phyloP scores from a whole-genome alignment of 805 yeast genomes.

The Starmerella potacharoeniae region DNA sequence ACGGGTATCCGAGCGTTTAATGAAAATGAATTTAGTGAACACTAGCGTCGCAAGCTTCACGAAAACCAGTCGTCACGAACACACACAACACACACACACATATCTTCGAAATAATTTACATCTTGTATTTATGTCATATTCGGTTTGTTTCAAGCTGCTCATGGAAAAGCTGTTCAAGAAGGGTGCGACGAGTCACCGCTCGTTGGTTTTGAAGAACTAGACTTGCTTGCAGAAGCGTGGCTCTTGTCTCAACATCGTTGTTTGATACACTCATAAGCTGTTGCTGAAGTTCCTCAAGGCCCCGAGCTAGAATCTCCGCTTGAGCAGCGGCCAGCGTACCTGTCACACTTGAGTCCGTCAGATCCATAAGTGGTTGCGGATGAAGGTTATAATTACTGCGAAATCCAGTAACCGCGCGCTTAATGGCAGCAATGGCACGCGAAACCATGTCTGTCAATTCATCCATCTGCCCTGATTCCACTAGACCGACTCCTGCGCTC shows the following conservation, averaged over 20 bases:
- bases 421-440: conserved; percentile 1
- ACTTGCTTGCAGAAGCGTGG: not conserved
- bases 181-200: conserved; percentile 4
- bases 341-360: not conserved
- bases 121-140: not conserved
- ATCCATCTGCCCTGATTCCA: not conserved
- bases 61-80: too few relatives aligned
- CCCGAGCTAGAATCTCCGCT: conserved; percentile 4
- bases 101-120: too few relatives aligned
- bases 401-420: not conserved
- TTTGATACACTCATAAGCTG: not conserved
- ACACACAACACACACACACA: too few relatives aligned
- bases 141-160: not conserved
- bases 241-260: not conserved
- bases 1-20: too few relatives aligned
- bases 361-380: not conserved
- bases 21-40: too few relatives aligned
- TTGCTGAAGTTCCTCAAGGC: not conserved
- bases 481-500: not conserved
- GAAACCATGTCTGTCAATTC: not conserved
- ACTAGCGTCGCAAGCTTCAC: too few relatives aligned
- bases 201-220: not conserved
- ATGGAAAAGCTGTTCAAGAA: conserved; percentile 5
- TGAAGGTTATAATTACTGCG: not conserved
- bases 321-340: not conserved